Evolutionary conservation across 305 asterid species (phyloP).

Genomic region (Solanum hybrid): DNA sequence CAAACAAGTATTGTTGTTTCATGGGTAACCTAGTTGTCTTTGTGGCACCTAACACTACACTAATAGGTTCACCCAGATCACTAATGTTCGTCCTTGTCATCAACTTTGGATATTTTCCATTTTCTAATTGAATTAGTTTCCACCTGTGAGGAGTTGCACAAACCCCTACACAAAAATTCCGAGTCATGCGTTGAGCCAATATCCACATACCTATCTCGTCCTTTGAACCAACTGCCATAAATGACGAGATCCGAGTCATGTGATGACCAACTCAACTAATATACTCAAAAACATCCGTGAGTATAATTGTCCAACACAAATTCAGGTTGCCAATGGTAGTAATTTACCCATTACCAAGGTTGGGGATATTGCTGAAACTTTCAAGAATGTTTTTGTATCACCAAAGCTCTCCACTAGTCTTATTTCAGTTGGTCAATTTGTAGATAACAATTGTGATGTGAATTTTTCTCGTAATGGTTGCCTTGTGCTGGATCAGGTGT

Average conservation of each 20-base stretch:
- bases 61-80: slow-evolving; percentile 45
- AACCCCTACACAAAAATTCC: slow-evolving; percentile 50
- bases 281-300: no score
- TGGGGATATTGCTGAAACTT: no score
- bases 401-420: no score
- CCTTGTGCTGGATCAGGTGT: no score
- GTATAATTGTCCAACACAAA: no score
- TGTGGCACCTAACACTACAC: slow-evolving; percentile 58
- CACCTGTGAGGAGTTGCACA: slow-evolving; percentile 34
- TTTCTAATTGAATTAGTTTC: slow-evolving; percentile 27
- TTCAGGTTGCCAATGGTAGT: no score
- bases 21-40: slow-evolving; percentile 63
- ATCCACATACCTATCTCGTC: slow-evolving; percentile 15
- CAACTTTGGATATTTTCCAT: slow-evolving; percentile 31
- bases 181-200: slow-evolving; percentile 73
- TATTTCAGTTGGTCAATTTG: no score
- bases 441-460: no score
- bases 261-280: no score
- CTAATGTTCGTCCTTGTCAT: slow-evolving; percentile 27
- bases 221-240: slow-evolving; percentile 25
- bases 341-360: no score
- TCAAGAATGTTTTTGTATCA: no score
- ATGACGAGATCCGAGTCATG: background rate
- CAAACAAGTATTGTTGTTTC: slow-evolving; percentile 10
- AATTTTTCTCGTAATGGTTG: no score